These are phyloP conservation scores for Talaromyces sp. DNA, from an alignment of 2,329 filamentous ascomycete genomes.

Conservation along the genomic window DNA sequence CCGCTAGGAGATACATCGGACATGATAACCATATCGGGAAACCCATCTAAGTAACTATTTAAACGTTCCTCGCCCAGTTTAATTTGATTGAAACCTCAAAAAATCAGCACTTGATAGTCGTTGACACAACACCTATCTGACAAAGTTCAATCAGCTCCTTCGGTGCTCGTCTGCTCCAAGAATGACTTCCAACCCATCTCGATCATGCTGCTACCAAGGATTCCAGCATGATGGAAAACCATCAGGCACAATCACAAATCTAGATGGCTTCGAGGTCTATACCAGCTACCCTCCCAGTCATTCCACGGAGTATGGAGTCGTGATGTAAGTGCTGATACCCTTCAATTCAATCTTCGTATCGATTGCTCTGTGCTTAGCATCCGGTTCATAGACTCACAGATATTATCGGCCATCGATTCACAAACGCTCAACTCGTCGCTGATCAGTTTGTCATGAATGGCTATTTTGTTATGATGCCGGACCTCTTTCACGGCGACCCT, in stretches of 20 bases:
- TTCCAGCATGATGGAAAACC: constrained; percentile 1
- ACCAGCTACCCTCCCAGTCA: neutral
- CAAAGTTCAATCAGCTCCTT: neutral
- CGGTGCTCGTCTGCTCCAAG: neutral
- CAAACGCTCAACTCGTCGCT: constrained; percentile 1
- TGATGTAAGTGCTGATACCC: neutral
- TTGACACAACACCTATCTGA: neutral
- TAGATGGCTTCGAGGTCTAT: constrained; percentile 4
- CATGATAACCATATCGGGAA: no score
- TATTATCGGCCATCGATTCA: constrained; percentile 2
- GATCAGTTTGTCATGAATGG: constrained; percentile 4
- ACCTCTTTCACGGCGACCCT: constrained; percentile 1
- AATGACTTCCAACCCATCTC: constrained; percentile 1
- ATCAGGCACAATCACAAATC: neutral
- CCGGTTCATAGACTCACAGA: neutral
- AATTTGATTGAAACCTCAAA: no score
- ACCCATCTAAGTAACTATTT: no score
- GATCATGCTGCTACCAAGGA: neutral
- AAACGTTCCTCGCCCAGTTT: no score
- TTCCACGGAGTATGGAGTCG: neutral
- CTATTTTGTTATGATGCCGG: constrained; percentile 5
- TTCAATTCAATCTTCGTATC: neutral
- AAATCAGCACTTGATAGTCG: no score
- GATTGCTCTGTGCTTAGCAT: neutral
- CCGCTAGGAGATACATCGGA: no score